Evolutionary conservation across 2,329 filamentous ascomycete genomes (phyloP).

Genomic region (Sclerotinia subarctica): DNA sequence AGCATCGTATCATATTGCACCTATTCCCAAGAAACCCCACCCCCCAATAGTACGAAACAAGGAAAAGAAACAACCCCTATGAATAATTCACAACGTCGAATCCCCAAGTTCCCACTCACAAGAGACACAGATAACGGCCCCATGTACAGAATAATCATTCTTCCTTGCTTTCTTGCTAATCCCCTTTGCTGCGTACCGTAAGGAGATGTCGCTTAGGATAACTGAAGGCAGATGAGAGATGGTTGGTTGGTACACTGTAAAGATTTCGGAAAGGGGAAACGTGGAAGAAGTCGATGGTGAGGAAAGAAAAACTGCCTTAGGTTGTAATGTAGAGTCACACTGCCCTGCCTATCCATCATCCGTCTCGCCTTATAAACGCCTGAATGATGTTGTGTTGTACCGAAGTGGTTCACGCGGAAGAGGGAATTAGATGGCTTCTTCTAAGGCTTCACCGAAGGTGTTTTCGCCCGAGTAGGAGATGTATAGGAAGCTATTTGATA

Average conservation of each 20-base stretch:
- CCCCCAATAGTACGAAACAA: slow-evolving; percentile 11
- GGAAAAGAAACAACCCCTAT: slow-evolving; percentile 17
- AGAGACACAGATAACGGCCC: neutral
- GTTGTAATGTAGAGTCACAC: slow-evolving; percentile 21
- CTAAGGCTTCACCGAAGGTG: slow-evolving; percentile 68
- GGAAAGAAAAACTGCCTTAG: slow-evolving; percentile 21
- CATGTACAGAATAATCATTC: slow-evolving; percentile 4
- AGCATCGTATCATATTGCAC: slow-evolving; percentile 30
- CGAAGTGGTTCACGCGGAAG: neutral
- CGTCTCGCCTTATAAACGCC: slow-evolving; percentile 17
- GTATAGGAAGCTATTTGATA: slow-evolving; percentile 64
- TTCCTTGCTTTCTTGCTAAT: neutral
- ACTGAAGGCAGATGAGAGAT: neutral
- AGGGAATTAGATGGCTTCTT: slow-evolving; percentile 19
- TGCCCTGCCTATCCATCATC: slow-evolving; percentile 19
- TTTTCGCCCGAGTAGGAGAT: slow-evolving; percentile 99
- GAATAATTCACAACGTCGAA: slow-evolving; percentile 16
- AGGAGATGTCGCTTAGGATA: neutral
- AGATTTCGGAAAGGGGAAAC: neutral
- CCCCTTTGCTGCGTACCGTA: neutral
- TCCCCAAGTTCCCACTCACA: neutral
- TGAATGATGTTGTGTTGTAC: slow-evolving; percentile 15
- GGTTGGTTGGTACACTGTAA: neutral
- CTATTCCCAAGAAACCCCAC: slow-evolving; percentile 25
- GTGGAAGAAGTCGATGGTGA: neutral